A percentile compares a stretch with the other conserved stretches of the same genome.
These are phyloP conservation scores for Pisolithus microcarpus DNA, from an alignment of 768 basidiomycete genomes.

Conservation along the genomic window DNA sequence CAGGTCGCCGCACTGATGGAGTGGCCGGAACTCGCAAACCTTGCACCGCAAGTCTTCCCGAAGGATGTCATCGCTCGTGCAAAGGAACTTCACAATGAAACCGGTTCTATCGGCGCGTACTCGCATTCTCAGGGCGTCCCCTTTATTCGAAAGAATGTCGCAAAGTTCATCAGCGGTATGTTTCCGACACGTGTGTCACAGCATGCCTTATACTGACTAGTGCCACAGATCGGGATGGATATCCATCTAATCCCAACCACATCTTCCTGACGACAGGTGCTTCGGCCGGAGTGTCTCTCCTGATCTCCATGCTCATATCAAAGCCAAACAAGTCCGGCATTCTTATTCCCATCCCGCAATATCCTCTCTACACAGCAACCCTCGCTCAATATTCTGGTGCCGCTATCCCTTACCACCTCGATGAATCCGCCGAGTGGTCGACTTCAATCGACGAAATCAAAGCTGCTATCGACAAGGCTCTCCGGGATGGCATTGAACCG, in stretches of 20 bases:
- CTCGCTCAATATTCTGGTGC: constrained; percentile 80
- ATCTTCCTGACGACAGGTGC: constrained; percentile 97
- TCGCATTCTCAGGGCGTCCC: constrained; percentile 92
- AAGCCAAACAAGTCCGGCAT: constrained; percentile 57
- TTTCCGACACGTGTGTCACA: background rate
- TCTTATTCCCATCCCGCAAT: constrained; percentile 96
- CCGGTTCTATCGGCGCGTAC: constrained; percentile 92
- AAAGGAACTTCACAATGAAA: constrained; percentile 69
- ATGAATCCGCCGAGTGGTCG: constrained; percentile 77
- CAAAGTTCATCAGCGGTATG: constrained; percentile 81
- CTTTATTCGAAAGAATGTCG: constrained; percentile 80
- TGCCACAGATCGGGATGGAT: constrained; percentile 77
- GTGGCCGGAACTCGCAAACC: constrained; percentile 76
- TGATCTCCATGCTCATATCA: constrained; percentile 74
- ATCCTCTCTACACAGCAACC: constrained; percentile 94
- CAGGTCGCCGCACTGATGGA: constrained; percentile 89
- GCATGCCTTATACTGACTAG: background rate
- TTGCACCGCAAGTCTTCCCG: constrained; percentile 77
- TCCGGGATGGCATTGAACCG: constrained; percentile 51
- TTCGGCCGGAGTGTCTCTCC: constrained; percentile 85
- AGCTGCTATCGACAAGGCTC: constrained; percentile 57
- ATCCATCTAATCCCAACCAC: constrained; percentile 69
- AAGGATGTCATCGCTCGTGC: constrained; percentile 80
- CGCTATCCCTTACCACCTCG: constrained; percentile 82
- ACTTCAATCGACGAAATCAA: constrained; percentile 66